phyloP scores from a whole-genome alignment of 768 basidiomycete genomes.

The Coprinellus micaceus region DNA sequence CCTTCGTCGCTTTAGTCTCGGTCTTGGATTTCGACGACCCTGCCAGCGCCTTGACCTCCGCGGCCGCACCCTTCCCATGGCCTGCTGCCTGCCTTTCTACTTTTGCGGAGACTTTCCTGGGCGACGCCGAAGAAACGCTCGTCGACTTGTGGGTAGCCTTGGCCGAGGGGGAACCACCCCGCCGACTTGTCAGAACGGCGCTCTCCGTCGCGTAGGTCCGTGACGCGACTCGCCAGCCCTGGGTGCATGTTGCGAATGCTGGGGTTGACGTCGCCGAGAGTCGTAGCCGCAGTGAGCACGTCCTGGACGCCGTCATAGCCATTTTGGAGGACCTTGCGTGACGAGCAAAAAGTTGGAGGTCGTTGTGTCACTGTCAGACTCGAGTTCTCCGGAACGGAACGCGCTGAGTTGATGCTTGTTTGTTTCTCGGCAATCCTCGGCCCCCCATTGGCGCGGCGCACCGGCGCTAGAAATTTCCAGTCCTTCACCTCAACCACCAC shows the following conservation, averaged over 20 bases:
- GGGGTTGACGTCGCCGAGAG: not conserved
- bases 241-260: not conserved
- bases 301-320: constrained; percentile 4
- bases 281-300: constrained; percentile 1
- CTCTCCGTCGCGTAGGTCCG: constrained; percentile 11
- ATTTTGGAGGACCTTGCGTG: not conserved
- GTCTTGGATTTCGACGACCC: too few species aligned
- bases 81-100: constrained; percentile 6
- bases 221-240: not conserved
- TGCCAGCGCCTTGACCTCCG: constrained; percentile 7
- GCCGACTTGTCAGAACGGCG: constrained; percentile 4
- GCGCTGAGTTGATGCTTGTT: constrained; percentile 4
- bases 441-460: constrained; percentile 25
- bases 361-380: not conserved
- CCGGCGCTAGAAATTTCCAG: constrained; percentile 20
- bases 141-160: constrained; percentile 7
- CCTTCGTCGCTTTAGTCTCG: not conserved
- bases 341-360: not conserved
- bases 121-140: not conserved
- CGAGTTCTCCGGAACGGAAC: not conserved
- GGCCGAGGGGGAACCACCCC: constrained; percentile 4
- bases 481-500: constrained; percentile 29
- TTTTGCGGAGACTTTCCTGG: constrained; percentile 5
- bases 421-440: constrained; percentile 17
- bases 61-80: constrained; percentile 1